Evolutionary conservation across 768 basidiomycete genomes (phyloP), one percentile per base, ranked within the genome.

Genomic region (Boletus edulis): DNA sequence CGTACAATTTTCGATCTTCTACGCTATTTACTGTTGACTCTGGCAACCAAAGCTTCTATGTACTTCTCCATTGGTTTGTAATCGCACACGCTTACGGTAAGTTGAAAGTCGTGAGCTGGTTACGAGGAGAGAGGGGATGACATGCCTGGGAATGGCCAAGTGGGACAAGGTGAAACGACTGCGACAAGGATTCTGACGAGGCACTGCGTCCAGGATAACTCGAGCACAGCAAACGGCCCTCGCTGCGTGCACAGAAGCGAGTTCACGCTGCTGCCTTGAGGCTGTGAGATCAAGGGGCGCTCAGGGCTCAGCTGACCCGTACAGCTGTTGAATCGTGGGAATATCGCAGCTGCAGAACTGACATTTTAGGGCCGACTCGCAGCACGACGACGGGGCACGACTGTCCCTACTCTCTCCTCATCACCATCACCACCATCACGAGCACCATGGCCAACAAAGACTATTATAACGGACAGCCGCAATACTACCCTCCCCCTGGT

Each of bases 381-480:
- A 54, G 18, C 27, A 12, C 48, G 57, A 59, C 57, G 53, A 52
- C 55, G 45, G 14, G 35, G 41, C 56, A 58, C 49, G 24, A 37
- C 60, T 35, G 52, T 49, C 54, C 50, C 40, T 55, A 35, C 60
- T 48, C 56, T 57, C 54, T 58, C 54, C 45, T 35, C 54, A 32
- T 51, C 41, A 59, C 62, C 65, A 57, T 42, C 52, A 51, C 34
- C 31, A 44, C 13, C 22, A 22, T 39, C 17, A 54, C 31, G 27
- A 27, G 27, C 58, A 61, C 54, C 61, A 86, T 87, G 89, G 85
- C 87, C 57, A 86, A 83, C 66, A 83, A 85, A 72, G 88, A 90
- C 62, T 91, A 87, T 63, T 90, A 89, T 72, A 67, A 68, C 60
- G 73, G 73, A 41, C 78, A 81, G 56, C 76, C 70, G 18, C 82